phyloP scores from a whole-genome alignment of 148 eudicot genomes.

The Spergularia bocconei region DNA sequence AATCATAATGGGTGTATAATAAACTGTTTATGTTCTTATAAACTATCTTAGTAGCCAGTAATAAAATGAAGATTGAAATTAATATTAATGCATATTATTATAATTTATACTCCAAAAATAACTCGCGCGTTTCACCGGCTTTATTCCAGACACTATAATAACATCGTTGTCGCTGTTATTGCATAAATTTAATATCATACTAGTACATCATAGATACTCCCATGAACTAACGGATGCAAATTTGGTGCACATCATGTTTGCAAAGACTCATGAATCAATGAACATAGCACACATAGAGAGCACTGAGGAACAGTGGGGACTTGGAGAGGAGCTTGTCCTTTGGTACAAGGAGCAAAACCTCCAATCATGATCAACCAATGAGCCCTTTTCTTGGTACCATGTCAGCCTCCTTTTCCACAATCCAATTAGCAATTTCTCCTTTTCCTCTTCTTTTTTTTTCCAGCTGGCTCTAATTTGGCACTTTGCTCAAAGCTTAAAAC shows the following conservation, averaged over 20 bases:
- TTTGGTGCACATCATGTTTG: background rate
- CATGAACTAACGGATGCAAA: too few relatives aligned
- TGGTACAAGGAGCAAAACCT: slow-evolving; percentile 6
- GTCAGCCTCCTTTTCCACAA: slow-evolving; percentile 24
- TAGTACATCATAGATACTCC: too few relatives aligned
- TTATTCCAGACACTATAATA: too few relatives aligned
- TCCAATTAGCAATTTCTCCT: slow-evolving; percentile 20
- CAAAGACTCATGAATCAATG: background rate
- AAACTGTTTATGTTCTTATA: too few relatives aligned
- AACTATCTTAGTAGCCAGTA: too few relatives aligned
- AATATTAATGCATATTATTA: too few relatives aligned
- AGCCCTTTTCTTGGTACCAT: slow-evolving; percentile 23
- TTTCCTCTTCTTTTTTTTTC: background rate
- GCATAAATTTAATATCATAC: too few relatives aligned
- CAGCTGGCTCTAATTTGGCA: background rate
- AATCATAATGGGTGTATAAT: too few relatives aligned
- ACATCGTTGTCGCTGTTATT: too few relatives aligned
- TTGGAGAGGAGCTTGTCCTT: slow-evolving; percentile 3
- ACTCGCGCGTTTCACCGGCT: too few relatives aligned
- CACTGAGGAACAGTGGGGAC: background rate
- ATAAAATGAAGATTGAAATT: too few relatives aligned
- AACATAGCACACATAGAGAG: background rate
- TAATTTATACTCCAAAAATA: too few relatives aligned
- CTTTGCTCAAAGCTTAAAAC: background rate
- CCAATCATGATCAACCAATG: slow-evolving; percentile 17